Base-by-base conservation (phyloP, 495 filamentous ascomycete species). In the Aspergillus carlsbadensis region DNA sequence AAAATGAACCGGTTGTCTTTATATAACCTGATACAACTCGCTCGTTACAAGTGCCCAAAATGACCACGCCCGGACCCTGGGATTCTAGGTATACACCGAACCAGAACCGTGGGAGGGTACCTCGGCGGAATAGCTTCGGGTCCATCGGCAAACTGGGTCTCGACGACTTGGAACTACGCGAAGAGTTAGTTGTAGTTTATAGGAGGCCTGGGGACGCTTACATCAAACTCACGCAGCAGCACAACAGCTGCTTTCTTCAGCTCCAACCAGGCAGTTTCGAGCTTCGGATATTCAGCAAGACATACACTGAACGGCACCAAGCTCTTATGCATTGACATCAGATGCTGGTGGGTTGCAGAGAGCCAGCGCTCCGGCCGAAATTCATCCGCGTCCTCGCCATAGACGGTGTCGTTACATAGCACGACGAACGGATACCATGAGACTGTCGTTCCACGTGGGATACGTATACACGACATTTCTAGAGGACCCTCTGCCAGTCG, bases 301-400 rank as follows among this genome's bases (percentile, higher is more conserved):
- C 40, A 48, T 15, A 37, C 22, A 14, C 10, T 34, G 13, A 59
- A 57, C 5, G 52, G 51, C 14, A 62, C 37, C 18, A 67, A 21
- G 8, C 6, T 35, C 15, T 61, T 44, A 2, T 56, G 35, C 65
- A 67, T 64, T 11, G 5, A 6, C 10, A 13, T 15, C 2, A 46
- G 42, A 3, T 41, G 51, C 8, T 37, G 54, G 2, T 1, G 17
- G 33, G 50, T 31, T 6, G 45, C 34, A 31, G 10, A 40, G 6
- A 83, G 68, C 81, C 81, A 85, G 33, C 81, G 62, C 52, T 80
- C 81, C 0, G 83, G 82, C 2, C 75, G 64, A 49, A 80, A 85
- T 2, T 57, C 31, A 44, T 76, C 65, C 3, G 69, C 68, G 53
- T 83, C 77, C 13, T 67, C 62, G 1, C 82, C 83, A 50, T 75